Evolutionary conservation across 2,329 filamentous ascomycete genomes (phyloP), one percentile per base, ranked within the genome.

Genomic region (Aspergillus sp.): DNA sequence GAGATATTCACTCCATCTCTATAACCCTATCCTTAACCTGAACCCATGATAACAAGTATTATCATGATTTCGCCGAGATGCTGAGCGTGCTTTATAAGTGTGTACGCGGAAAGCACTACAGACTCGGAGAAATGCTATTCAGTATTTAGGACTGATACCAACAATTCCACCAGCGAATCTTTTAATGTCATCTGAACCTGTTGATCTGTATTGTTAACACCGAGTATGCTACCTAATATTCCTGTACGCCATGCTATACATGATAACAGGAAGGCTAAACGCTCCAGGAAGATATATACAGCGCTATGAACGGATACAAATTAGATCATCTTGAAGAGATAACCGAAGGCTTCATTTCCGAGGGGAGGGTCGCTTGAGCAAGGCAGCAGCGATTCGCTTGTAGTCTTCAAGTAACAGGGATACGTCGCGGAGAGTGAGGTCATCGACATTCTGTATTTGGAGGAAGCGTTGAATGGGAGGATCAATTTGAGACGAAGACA

Each of bases 381-480:
- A 68, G 8, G 82, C 82, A 24, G 77, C 77, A 0, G 87, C 88
- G 44, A 93, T 72, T 49, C 89, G 78, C 61, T 88, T 82, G 64
- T 93, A 93, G 68, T 93, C 89, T 50, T 83, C 79, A 19, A 93
- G 71, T 45, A 93, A 73, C 51, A 88, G 82, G 20, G 87, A 72
- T 16, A 93, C 84, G 62, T 93, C 89, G n/a, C 84, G 82, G 22
- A 93, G 75, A 50, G 79, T 84, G 24, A 93, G 75, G 44, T 93
- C 88, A 0, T 81, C 81, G 0, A 86, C 85, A 65, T 85, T 85
- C 62, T 87, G 79, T 51, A 87, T 69, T 60, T 90, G 86, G 75
- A 92, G 80, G 67, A 92, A 92, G 47, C 85, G 82, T 67, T 85
- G 82, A 57, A 86, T 85, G 0, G 88, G 88, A 22, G 87, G 87